Evolutionary conservation across 1,139 yeast genomes (phyloP).

Genomic region (Candida labiduridarum): DNA sequence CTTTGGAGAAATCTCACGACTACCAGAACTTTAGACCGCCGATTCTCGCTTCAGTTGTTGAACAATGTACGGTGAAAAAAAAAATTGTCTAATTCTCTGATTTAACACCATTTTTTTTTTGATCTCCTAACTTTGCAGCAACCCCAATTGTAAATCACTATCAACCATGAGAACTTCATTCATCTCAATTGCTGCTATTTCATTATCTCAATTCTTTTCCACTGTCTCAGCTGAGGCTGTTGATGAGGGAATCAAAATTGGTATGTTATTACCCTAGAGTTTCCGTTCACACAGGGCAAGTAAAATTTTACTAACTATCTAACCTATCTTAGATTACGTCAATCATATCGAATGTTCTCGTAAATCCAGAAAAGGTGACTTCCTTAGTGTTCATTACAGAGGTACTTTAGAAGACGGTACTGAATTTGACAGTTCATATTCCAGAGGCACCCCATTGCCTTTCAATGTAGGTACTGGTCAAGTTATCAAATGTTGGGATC

Average conservation of each 20-base stretch:
- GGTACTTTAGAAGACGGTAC: constrained; percentile 71
- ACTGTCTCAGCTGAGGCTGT: constrained; percentile 15
- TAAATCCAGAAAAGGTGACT: constrained; percentile 64
- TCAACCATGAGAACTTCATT: constrained; percentile 14
- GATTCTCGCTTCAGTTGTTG: not conserved
- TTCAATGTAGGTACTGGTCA: constrained; percentile 74
- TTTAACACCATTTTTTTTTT: not conserved
- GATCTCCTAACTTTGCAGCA: constrained; percentile 3
- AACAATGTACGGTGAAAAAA: not conserved
- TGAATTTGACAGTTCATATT: constrained; percentile 72
- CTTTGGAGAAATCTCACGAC: not conserved
- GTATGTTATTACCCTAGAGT: constrained; percentile 21
- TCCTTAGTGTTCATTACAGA: constrained; percentile 70
- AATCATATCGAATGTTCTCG: constrained; percentile 56
- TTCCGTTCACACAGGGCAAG: not conserved
- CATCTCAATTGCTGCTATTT: constrained; percentile 10
- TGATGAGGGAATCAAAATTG: constrained; percentile 28
- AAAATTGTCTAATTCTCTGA: not conserved
- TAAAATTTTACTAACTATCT: constrained; percentile 11
- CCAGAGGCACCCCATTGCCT: constrained; percentile 65
- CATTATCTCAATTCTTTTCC: constrained; percentile 11
- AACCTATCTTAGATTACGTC: constrained; percentile 17
- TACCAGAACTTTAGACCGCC: not conserved
- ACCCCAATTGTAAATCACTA: not conserved
- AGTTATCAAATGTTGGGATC: constrained; percentile 88